Conservation (phyloP, 495 filamentous ascomycete genomes). For the Aspergillus incahuasiensis region DNA sequence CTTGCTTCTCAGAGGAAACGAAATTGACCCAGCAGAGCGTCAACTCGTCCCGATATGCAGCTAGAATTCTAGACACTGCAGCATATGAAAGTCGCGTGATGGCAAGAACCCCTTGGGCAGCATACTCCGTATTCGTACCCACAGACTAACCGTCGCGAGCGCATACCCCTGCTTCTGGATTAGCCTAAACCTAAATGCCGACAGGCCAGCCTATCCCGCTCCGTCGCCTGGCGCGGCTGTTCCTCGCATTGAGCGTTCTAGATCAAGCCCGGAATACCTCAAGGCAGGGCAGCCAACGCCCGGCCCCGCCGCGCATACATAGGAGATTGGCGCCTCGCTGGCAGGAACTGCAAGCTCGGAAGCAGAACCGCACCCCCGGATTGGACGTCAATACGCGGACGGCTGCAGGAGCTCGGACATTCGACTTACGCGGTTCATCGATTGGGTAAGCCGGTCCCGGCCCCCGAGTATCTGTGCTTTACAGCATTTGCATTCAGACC, state of each 20-base stretch:
- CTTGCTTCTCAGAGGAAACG: not conserved
- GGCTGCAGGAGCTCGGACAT: constrained; percentile 27
- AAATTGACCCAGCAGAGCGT: not conserved
- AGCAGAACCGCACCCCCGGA: constrained; percentile 24
- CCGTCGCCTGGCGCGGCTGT: constrained; percentile 19
- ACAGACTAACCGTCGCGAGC: not conserved
- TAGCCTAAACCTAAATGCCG: not conserved
- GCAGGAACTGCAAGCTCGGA: constrained; percentile 33
- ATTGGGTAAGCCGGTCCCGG: constrained; percentile 24
- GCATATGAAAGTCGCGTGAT: constrained; percentile 23
- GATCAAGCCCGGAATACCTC: constrained; percentile 28
- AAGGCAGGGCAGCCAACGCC: constrained; percentile 26
- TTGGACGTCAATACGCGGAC: constrained; percentile 30
- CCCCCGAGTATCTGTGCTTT: not conserved
- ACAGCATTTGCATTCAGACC: constrained; percentile 14
- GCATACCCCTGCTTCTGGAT: constrained; percentile 25
- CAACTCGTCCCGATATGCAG: constrained; percentile 3
- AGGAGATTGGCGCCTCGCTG: constrained; percentile 28
- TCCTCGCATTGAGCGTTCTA: constrained; percentile 17
- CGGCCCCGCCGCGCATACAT: constrained; percentile 24
- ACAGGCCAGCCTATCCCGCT: not conserved
- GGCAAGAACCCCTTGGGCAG: constrained; percentile 29
- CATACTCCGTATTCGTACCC: constrained; percentile 25
- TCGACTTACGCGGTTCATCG: constrained; percentile 18
- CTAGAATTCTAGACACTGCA: constrained; percentile 20